Evolutionary conservation across 257 asterid species (phyloP).

Genomic region (Nicotiana tomentosiformis): DNA sequence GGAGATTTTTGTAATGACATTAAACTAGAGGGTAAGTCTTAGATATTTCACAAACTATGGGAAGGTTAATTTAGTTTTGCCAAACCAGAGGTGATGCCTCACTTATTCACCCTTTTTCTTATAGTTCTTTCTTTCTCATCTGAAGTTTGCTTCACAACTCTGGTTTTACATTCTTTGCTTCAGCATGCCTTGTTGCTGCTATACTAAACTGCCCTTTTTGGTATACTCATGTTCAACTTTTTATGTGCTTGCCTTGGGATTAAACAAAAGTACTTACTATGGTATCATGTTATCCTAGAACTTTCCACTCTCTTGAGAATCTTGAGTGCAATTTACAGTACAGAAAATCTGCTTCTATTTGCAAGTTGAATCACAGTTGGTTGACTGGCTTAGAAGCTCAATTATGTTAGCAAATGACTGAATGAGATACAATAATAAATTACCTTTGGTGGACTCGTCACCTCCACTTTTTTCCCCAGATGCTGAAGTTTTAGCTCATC

Average conservation of each 20-base stretch:
- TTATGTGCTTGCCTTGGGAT: background rate
- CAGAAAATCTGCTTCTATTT: background rate
- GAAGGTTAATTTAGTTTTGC: background rate
- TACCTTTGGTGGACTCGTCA: background rate
- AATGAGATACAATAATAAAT: background rate
- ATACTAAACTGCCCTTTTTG: background rate
- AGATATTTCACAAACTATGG: slow-evolving; percentile 3
- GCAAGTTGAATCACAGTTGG: background rate
- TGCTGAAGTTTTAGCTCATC: background rate
- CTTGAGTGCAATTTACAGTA: background rate
- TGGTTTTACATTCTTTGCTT: background rate
- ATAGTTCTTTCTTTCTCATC: background rate
- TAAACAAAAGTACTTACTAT: background rate
- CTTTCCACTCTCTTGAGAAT: background rate
- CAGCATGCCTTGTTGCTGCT: background rate
- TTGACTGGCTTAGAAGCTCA: background rate
- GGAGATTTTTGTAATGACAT: background rate
- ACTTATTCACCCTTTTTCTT: background rate
- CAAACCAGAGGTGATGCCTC: background rate
- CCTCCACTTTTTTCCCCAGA: background rate
- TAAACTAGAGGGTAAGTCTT: background rate
- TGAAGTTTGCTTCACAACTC: background rate
- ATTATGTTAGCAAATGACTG: background rate
- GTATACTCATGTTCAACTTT: background rate
- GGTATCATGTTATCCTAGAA: background rate